phyloP scores from a whole-genome alignment of 140 eudicot species.

The Erigeron philadelphicus region DNA sequence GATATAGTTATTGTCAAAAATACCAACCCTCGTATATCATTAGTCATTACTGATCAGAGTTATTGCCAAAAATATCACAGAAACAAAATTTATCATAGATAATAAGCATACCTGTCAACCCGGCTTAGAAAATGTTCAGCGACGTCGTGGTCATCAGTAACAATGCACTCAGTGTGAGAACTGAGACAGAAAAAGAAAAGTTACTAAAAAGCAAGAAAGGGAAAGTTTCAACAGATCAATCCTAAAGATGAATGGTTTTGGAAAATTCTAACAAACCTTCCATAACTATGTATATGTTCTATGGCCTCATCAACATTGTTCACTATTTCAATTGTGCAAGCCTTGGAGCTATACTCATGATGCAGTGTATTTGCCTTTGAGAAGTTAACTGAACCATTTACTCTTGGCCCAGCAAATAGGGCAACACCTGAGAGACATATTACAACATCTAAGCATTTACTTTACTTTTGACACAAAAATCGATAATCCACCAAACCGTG shows the following conservation, averaged over 20 bases:
- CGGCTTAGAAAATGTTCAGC: conserved; percentile 68
- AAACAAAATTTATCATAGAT: not conserved
- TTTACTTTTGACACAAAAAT: not conserved
- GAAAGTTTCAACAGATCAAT: not conserved
- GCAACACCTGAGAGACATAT: conserved; percentile 56
- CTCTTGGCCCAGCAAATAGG: conserved; percentile 78
- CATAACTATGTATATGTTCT: conserved; percentile 68
- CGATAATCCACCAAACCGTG: no score
- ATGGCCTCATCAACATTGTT: conserved; percentile 74
- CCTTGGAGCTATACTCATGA: conserved; percentile 64
- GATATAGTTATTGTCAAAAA: not conserved
- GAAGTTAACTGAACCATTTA: conserved; percentile 44
- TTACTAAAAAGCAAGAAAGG: conserved; percentile 18
- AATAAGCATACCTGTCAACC: conserved; percentile 68
- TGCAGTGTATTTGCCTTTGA: conserved; percentile 57
- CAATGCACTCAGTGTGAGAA: conserved; percentile 86
- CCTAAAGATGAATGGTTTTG: not conserved
- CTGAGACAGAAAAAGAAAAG: conserved; percentile 38
- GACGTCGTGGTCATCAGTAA: conserved; percentile 56
- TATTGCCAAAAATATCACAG: not conserved
- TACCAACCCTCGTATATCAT: not conserved
- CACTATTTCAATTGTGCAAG: conserved; percentile 83
- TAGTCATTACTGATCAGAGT: not conserved
- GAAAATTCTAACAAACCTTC: conserved; percentile 46
- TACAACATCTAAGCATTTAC: not conserved